Conservation (phyloP, 306 rosid genomes). For the Myrica gale region DNA sequence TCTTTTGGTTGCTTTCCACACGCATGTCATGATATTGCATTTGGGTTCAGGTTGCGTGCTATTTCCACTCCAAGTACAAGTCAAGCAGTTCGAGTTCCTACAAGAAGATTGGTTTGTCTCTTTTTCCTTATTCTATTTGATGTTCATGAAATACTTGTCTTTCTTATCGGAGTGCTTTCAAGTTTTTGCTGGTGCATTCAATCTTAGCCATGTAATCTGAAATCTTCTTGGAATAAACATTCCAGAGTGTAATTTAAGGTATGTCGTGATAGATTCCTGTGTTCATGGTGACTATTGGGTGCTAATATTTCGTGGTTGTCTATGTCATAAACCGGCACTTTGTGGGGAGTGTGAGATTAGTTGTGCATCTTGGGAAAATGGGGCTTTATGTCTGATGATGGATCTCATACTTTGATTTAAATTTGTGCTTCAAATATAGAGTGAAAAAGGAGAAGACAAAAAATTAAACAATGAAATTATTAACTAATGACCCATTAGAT, state of each 20-base stretch:
- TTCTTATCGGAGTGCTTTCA: neutral
- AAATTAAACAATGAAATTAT: too few species aligned
- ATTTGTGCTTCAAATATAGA: too few species aligned
- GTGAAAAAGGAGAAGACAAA: too few species aligned
- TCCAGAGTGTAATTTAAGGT: neutral
- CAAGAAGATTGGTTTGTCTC: conserved; percentile 48
- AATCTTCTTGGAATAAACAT: neutral
- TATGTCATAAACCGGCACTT: too few species aligned
- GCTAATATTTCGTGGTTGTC: neutral
- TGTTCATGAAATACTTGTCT: neutral
- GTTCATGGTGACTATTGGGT: neutral
- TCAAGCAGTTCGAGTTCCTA: conserved; percentile 47
- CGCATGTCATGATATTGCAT: conserved; percentile 6
- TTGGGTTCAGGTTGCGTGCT: conserved; percentile 50
- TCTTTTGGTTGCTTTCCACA: neutral
- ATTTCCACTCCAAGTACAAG: conserved; percentile 51
- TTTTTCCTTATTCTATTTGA: neutral
- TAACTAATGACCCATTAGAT: too few species aligned
- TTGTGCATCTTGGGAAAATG: too few species aligned
- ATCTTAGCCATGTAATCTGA: neutral
- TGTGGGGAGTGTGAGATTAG: too few species aligned
- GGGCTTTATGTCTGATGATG: too few species aligned
- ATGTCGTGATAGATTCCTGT: neutral
- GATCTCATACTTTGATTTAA: too few species aligned
- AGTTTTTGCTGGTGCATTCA: neutral